A percentile compares a stretch with the other conserved stretches of the same genome.
phyloP scores from a whole-genome alignment of 1,139 yeast genomes.

The Candida labiduridarum region DNA sequence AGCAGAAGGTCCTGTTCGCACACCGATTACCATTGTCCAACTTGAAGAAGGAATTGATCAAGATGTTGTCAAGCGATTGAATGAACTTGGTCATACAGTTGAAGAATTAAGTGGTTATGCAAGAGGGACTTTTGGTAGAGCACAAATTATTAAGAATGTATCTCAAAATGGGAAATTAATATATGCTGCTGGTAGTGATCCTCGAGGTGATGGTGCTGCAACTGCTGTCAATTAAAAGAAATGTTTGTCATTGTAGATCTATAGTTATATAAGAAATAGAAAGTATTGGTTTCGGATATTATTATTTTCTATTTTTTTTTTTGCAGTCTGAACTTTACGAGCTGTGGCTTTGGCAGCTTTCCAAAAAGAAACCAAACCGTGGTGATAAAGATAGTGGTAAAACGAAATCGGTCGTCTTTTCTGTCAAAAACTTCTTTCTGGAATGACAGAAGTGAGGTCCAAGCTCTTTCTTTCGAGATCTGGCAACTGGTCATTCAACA shows the following conservation, averaged over 20 bases:
- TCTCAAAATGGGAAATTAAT: constrained; percentile 42
- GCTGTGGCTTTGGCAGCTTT: background rate
- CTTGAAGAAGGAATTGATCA: constrained; percentile 65
- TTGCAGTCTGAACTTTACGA: background rate
- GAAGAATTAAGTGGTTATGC: constrained; percentile 45
- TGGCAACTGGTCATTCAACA: too few relatives aligned
- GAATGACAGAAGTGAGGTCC: too few relatives aligned
- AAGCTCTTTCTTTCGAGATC: too few relatives aligned
- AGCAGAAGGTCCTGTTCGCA: constrained; percentile 67
- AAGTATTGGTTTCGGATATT: background rate
- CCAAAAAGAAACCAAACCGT: too few relatives aligned
- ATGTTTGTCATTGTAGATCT: background rate
- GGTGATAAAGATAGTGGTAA: too few relatives aligned
- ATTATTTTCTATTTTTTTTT: background rate
- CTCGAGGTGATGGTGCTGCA: constrained; percentile 82
- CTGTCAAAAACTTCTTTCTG: too few relatives aligned
- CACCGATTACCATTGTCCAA: constrained; percentile 59
- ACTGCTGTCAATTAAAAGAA: constrained; percentile 23
- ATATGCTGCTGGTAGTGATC: constrained; percentile 75
- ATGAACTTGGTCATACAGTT: constrained; percentile 60
- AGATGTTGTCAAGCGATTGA: constrained; percentile 45
- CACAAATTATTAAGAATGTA: constrained; percentile 66
- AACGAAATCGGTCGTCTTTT: too few relatives aligned
- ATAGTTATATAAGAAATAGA: background rate
- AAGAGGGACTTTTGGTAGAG: constrained; percentile 64